Conservation (phyloP, 768 basidiomycete genomes). For the Suillus spraguei region DNA sequence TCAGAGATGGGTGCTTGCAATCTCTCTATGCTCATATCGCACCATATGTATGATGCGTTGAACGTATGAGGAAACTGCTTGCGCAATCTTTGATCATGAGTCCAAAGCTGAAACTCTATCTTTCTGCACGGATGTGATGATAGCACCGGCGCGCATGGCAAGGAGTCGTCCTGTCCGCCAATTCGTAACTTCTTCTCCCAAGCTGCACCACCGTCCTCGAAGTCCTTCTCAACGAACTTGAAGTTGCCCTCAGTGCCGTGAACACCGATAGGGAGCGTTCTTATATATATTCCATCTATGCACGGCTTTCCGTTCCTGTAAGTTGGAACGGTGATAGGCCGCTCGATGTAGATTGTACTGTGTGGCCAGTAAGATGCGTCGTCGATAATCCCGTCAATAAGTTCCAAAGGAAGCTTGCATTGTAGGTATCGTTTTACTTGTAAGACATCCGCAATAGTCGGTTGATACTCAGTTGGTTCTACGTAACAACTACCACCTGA, state of each 20-base stretch:
- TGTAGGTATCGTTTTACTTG: neutral
- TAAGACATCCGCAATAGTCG: slow-evolving; percentile 8
- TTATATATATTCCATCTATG: slow-evolving; percentile 7
- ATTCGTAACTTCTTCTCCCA: neutral
- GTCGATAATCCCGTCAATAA: slow-evolving; percentile 12
- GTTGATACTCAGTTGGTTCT: slow-evolving; percentile 1
- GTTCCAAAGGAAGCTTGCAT: slow-evolving; percentile 5
- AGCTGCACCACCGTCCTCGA: slow-evolving; percentile 5
- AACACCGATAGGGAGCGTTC: slow-evolving; percentile 11
- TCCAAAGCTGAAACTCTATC: slow-evolving; percentile 14
- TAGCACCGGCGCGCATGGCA: neutral
- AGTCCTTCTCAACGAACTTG: neutral
- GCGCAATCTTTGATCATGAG: slow-evolving; percentile 1
- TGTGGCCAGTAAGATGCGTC: slow-evolving; percentile 9
- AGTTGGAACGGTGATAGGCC: neutral
- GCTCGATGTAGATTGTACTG: slow-evolving; percentile 11
- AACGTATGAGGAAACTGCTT: neutral
- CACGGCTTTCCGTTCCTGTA: neutral
- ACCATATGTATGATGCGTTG: neutral
- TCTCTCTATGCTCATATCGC: neutral
- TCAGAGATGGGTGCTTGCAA: neutral
- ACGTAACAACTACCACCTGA: neutral
- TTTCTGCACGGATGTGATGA: slow-evolving; percentile 5
- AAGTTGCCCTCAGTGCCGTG: slow-evolving; percentile 10
- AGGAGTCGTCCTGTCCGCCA: neutral